Evolutionary conservation across 164 flowering plant species (phyloP).

Genomic region (Kingdonia uniflora): DNA sequence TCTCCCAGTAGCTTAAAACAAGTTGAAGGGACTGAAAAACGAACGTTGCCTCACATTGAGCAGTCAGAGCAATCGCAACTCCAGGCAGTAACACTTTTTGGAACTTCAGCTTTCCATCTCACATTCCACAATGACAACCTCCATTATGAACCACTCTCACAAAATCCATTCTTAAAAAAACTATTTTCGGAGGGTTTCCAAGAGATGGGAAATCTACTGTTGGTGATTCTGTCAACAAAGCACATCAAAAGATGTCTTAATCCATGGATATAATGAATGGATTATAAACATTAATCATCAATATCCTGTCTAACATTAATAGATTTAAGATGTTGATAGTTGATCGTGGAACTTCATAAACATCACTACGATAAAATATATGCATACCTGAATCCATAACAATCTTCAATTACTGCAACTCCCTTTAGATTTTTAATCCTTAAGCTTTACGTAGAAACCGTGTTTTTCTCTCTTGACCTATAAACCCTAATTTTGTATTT

Average conservation of each 20-base stretch:
- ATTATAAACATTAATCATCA: too few relatives aligned
- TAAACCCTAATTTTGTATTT: too few relatives aligned
- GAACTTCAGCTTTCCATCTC: conserved; percentile 64
- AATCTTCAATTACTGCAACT: too few relatives aligned
- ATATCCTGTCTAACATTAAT: too few relatives aligned
- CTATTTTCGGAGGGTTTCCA: not conserved
- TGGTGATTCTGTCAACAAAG: not conserved
- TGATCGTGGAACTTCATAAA: too few relatives aligned
- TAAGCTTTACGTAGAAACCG: too few relatives aligned
- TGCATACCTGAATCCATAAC: too few relatives aligned
- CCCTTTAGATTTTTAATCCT: too few relatives aligned
- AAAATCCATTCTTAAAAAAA: conserved; percentile 17
- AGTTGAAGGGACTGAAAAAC: conserved; percentile 62
- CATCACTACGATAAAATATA: too few relatives aligned
- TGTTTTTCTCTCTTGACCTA: too few relatives aligned
- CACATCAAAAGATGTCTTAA: not conserved
- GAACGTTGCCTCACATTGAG: conserved; percentile 68
- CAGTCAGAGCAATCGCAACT: conserved; percentile 77
- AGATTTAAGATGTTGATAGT: too few relatives aligned
- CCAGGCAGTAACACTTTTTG: conserved; percentile 56
- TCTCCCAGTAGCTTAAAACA: conserved; percentile 51
- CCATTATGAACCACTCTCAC: conserved; percentile 45
- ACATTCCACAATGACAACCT: conserved; percentile 79
- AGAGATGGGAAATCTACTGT: not conserved
- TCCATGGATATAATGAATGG: too few relatives aligned